Evolutionary conservation across 257 asterid genomes (phyloP), one percentile per base, ranked within the genome.

Genomic region (Przewalskia tangutica): DNA sequence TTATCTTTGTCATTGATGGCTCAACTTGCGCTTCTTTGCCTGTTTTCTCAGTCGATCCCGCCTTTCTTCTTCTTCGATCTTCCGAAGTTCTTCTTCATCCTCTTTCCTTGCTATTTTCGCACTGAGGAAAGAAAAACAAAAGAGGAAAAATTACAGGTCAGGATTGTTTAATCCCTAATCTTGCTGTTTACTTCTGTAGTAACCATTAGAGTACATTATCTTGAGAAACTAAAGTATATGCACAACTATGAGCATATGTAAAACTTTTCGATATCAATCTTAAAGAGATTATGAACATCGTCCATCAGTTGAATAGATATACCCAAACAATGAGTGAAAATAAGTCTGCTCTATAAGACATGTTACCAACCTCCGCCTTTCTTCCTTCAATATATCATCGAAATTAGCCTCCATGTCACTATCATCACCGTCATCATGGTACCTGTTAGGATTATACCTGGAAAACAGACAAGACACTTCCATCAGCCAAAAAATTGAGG

Each of bases 321-420:
- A 68, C 18, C 18, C 59, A 71, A 23, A 46, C 42, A 17, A 67
- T 1, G 18, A 71, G 36, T 6, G 36, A 82, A 77, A 51, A 16
- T 44, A 67, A 62, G 62, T 40, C 54, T 53, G 12, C 67, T 17
- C 34, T 18, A 5, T 42, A 10, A 63, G 73, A 80, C 62, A 46
- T 14, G 62, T 76, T 54, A 88, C 93, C 87, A 44, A 95, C 99
- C 99, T 95, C 55, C 85, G 88, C 44, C 80, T 84, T 87, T 95
- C 98, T 86, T 95, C 99, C 87, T 55, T 81, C 90, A 78, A 18
- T 18, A 95, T 92, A 70, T 90, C 91, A 32, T 91, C 90, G 65
- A 91, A 95, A 84, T 83, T 85, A 64, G 97, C 97, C 85, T 90
- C 97, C 99, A 95, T 95, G 86, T 94, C 91, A 81, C 97, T 90